Base-by-base conservation (phyloP, 495 filamentous ascomycete genomes). In the Pyrenula aspistea region DNA sequence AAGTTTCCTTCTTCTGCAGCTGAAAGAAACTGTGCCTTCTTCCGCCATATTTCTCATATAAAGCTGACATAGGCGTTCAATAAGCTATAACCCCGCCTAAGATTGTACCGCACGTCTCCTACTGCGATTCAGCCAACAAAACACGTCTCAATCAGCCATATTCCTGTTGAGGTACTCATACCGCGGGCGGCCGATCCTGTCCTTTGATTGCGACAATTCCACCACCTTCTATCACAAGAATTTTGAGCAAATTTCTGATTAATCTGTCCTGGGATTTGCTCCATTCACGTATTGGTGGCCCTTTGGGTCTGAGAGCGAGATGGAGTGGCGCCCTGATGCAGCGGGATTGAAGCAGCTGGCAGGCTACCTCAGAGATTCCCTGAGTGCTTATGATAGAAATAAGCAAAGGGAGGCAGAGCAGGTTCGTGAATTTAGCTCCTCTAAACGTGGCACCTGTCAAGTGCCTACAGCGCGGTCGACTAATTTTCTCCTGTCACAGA, bases 291-390 rank as follows among this genome's bases (percentile, higher is more conserved):
- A n/a, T n/a, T n/a, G n/a, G n/a, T n/a, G n/a, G n/a, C n/a, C n/a
- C 8, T 15, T 15, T 42, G 31, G 31, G 15, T 42, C 31, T 4
- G 50, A 8, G 19, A 4, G 25, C 51, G 72, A 62, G 57, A 96
- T 95, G 90, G 83, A 83, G 66, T 99, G 93, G 93, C 89, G 95
- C 75, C 94, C 93, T 25, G 80, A 88, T 68, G 79, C 85, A 59
- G 88, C 88, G 75, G 87, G 86, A 66, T 78, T 97, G 77, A 79
- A 79, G 76, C 89, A 95, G 76, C 81, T 99, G 49, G 86, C 89
- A 61, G 82, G 82, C 65, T 97, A 84, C 72, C 82, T 99, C 63
- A 85, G 81, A 72, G 90, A 96, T 73, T 96, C 94, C 53, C 78
- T 99, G 64, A 92, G 89, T 69, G 82, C 85, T 56, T 83, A 86